Percentiles rank a stretch among this genome's conserved stretches.
phyloP scores from a whole-genome alignment of 345 rosid species.

The Aquilaria malaccensis region DNA sequence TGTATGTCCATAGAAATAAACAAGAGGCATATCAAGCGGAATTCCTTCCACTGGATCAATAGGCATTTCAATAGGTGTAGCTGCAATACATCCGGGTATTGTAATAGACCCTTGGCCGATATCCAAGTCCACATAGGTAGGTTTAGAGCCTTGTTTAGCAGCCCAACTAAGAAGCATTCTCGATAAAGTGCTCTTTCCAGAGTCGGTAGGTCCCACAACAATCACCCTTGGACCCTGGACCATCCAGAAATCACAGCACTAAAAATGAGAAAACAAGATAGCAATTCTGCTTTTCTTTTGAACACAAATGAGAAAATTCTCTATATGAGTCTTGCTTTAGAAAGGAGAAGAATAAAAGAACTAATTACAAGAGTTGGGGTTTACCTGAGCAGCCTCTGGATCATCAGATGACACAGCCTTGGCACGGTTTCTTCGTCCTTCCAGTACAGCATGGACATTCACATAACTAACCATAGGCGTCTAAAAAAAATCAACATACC shows the following conservation, averaged over 20 bases:
- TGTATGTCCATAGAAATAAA: slow-evolving; percentile 75
- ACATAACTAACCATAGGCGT: slow-evolving; percentile 96
- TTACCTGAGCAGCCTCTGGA: slow-evolving; percentile 53
- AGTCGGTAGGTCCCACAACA: slow-evolving; percentile 86
- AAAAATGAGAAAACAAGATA: not conserved
- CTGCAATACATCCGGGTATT: slow-evolving; percentile 78
- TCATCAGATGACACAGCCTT: slow-evolving; percentile 50
- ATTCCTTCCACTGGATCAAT: slow-evolving; percentile 93
- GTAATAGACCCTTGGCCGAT: slow-evolving; percentile 93
- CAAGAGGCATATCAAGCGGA: slow-evolving; percentile 84
- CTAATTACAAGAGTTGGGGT: not conserved
- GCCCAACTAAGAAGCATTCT: slow-evolving; percentile 99
- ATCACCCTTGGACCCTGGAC: slow-evolving; percentile 84
- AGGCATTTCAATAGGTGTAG: slow-evolving; percentile 89
- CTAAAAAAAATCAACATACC: slow-evolving; percentile 28
- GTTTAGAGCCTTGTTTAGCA: slow-evolving; percentile 87
- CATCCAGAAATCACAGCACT: slow-evolving; percentile 9
- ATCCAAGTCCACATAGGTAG: slow-evolving; percentile 84
- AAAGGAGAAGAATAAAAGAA: not conserved
- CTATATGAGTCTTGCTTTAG: not conserved
- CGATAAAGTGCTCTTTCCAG: slow-evolving; percentile 85
- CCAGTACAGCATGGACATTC: slow-evolving; percentile 78
- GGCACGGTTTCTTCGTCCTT: slow-evolving; percentile 59
- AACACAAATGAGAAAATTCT: not conserved
- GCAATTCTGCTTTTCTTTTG: not conserved